Percentiles rank a stretch among this genome's conserved stretches.
These are phyloP conservation scores for Petrea volubilis DNA, from an alignment of 257 asterid genomes.

Conservation along the genomic window DNA sequence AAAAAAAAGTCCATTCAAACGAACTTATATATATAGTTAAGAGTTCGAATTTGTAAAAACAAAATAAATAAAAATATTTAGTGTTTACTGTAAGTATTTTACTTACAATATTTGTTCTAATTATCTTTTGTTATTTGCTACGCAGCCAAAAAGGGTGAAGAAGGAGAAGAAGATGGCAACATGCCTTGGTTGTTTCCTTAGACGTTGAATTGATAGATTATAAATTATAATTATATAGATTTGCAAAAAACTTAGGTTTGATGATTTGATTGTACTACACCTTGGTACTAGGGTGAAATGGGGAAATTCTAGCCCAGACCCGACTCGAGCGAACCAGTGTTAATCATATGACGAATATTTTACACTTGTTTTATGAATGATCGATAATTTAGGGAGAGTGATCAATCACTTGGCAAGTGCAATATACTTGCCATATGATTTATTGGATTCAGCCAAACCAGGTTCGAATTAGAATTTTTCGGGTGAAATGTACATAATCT, in stretches of 20 bases:
- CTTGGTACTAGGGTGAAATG: background rate
- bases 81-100: background rate
- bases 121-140: background rate
- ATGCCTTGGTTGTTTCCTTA: slow-evolving; percentile 38
- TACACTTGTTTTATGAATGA: no score
- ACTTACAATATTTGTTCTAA: background rate
- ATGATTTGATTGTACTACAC: slow-evolving; percentile 3
- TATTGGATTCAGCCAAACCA: no score
- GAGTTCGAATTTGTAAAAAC: no score
- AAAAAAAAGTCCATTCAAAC: no score
- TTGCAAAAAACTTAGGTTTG: background rate
- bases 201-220: background rate
- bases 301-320: slow-evolving; percentile 25
- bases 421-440: no score
- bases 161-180: slow-evolving; percentile 16
- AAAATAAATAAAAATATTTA: background rate
- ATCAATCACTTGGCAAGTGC: no score
- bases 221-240: background rate
- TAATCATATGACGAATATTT: no score
- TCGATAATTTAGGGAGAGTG: no score
- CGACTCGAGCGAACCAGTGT: no score
- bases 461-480: no score
- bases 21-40: no score
- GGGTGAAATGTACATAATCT: slow-evolving; percentile 9
- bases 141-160: slow-evolving; percentile 22